These are phyloP conservation scores for Boletus fagicola DNA, from an alignment of 768 basidiomycete species.

Conservation along the genomic window DNA sequence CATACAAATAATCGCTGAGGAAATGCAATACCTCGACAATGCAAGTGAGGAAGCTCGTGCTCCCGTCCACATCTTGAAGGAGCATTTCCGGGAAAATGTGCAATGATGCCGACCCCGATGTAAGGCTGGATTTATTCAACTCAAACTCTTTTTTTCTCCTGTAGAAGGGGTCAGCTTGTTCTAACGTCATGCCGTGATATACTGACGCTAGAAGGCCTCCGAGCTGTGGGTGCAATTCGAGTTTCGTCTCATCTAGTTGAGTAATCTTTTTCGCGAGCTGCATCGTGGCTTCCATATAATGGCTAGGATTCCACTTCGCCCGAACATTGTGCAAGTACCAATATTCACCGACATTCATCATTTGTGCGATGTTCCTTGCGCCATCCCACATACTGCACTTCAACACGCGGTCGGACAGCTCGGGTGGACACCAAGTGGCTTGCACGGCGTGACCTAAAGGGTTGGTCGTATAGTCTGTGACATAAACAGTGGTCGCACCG, in stretches of 20 bases:
- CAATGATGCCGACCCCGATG: slow-evolving; percentile 24
- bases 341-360: slow-evolving; percentile 48
- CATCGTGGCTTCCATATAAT: slow-evolving; percentile 55
- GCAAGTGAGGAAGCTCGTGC: slow-evolving; percentile 49
- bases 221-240: slow-evolving; percentile 39
- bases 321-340: slow-evolving; percentile 55
- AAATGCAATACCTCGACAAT: slow-evolving; percentile 51
- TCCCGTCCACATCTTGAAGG: slow-evolving; percentile 46
- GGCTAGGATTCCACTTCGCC: slow-evolving; percentile 38
- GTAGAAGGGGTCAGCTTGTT: slow-evolving; percentile 3
- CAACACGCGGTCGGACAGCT: slow-evolving; percentile 45
- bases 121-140: slow-evolving; percentile 21
- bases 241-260: slow-evolving; percentile 42
- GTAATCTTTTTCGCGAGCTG: slow-evolving; percentile 42
- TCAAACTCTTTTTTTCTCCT: slow-evolving; percentile 51
- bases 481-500: slow-evolving; percentile 48
- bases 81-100: slow-evolving; percentile 42
- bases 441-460: slow-evolving; percentile 32
- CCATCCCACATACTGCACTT: slow-evolving; percentile 59
- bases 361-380: slow-evolving; percentile 41
- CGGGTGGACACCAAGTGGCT: slow-evolving; percentile 46
- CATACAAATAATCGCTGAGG: background rate
- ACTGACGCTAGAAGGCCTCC: slow-evolving; percentile 53
- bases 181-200: background rate
- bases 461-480: slow-evolving; percentile 65